Evolutionary conservation across 2,329 filamentous ascomycete genomes (phyloP), one percentile per base, ranked within the genome.

Genomic region (Clonostachys byssicola): DNA sequence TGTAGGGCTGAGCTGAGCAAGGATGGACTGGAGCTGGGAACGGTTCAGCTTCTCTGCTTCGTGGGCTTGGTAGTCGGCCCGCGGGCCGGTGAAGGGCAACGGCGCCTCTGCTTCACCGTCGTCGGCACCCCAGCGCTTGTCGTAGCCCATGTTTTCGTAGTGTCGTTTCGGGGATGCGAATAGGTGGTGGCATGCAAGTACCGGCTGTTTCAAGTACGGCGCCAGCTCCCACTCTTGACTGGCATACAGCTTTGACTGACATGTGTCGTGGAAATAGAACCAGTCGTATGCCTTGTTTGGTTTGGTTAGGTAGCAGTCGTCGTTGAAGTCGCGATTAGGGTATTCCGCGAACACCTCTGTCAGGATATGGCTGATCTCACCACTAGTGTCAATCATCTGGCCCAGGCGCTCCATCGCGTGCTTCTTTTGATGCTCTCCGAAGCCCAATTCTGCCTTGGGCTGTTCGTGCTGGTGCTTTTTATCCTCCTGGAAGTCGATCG

Each of bases 141-240:
- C 73, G 48, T 71, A 73, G 35, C 62, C 63, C 43, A 64, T 50
- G 49, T 62, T 66, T 43, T 64, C 57, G 52, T 66, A 45, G 57
- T 74, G 74, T 47, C 76, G 76, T 35, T 77, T 77, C 23, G 86
- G 81, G 1, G 88, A 86, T 5, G 92, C 89, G 60, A 99, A 99
- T 12, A 99, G 78, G 60, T 89, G 77, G 62, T 99, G 95, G 60
- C 95, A 96, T 5, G 89, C 94, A 2, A 97, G 78, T 14, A 94
- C 80, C 0, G 92, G 86, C 55, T 94, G 88, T 57, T 85, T 89
- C 43, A 97, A 79, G 63, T 99, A 99, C 0, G 89, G 85, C 1
- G 80, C 81, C 14, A 99, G 73, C 65, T 99, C 94, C 88, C 94
- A 99, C 47, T 95, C 92, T 63, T 96, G 92, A 49, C 81, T 85